These are phyloP conservation scores for Pleurotus cornucopiae DNA, from an alignment of 768 basidiomycete genomes.

Conservation along the genomic window DNA sequence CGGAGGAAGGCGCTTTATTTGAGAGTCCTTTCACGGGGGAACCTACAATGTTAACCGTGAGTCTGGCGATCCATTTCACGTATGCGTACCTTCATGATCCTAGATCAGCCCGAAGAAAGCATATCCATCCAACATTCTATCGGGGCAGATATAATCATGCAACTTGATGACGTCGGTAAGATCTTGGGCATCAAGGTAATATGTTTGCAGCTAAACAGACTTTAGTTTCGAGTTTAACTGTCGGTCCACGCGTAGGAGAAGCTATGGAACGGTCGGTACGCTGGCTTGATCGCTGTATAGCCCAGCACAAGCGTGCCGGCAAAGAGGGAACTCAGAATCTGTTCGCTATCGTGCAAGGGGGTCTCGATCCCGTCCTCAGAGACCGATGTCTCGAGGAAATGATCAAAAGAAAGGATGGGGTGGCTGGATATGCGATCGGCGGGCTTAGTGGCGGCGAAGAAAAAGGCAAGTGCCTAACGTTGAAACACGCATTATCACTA, in stretches of 20 bases:
- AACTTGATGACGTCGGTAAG: constrained; percentile 86
- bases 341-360: constrained; percentile 91
- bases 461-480: not conserved
- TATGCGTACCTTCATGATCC: constrained; percentile 1
- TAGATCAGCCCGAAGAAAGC: constrained; percentile 77
- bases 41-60: constrained; percentile 83
- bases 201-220: not conserved
- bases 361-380: constrained; percentile 66
- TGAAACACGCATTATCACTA: too few species aligned
- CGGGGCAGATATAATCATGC: constrained; percentile 94
- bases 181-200: constrained; percentile 3
- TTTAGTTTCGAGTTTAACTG: constrained; percentile 74
- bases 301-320: constrained; percentile 65
- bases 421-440: constrained; percentile 90
- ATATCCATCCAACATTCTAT: constrained; percentile 89
- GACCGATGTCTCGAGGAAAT: constrained; percentile 79
- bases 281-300: constrained; percentile 89
- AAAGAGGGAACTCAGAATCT: constrained; percentile 69
- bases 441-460: constrained; percentile 90
- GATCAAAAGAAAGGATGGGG: constrained; percentile 66
- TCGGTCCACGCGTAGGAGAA: constrained; percentile 78
- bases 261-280: constrained; percentile 86
- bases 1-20: constrained; percentile 86
- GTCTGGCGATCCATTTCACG: constrained; percentile 17
- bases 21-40: constrained; percentile 82